Percentiles rank a stretch among this genome's conserved stretches.
These are phyloP conservation scores for Galeopsis tetrahit DNA, from an alignment of 257 asterid genomes.

Conservation along the genomic window DNA sequence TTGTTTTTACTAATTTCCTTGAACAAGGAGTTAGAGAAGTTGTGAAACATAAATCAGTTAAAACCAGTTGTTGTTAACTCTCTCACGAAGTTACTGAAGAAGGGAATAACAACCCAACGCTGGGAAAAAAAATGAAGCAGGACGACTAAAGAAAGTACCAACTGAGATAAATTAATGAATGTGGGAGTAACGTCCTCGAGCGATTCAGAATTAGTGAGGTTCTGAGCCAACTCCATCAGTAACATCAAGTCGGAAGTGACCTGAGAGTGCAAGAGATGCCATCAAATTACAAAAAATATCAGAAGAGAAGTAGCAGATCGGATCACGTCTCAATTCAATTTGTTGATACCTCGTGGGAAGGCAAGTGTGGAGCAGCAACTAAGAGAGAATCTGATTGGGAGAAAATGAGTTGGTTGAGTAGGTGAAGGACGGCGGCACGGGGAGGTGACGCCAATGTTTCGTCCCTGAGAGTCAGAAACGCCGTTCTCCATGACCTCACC, in stretches of 20 bases:
- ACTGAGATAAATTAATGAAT: conserved; percentile 40
- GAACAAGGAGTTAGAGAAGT: not conserved
- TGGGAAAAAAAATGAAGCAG: not conserved
- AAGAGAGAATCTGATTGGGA: conserved; percentile 62
- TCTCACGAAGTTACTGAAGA: conserved; percentile 12
- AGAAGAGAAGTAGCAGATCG: conserved; percentile 3
- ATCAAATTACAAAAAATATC: not conserved
- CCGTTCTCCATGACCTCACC: conserved; percentile 73
- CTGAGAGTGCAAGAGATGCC: conserved; percentile 38
- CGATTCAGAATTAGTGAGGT: conserved; percentile 40
- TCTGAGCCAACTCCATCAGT: conserved; percentile 66
- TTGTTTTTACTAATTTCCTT: not conserved
- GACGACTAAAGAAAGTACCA: conserved; percentile 41
- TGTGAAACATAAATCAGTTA: not conserved
- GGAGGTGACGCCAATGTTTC: conserved; percentile 62
- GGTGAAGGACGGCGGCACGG: conserved; percentile 42
- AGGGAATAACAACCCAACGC: conserved; percentile 1
- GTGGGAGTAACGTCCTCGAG: conserved; percentile 42
- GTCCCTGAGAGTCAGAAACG: conserved; percentile 78
- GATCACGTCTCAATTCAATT: conserved; percentile 17
- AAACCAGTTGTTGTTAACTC: not conserved
- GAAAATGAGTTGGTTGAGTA: conserved; percentile 57
- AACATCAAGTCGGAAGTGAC: conserved; percentile 69
- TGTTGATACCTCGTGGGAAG: conserved; percentile 65
- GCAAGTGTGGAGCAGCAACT: conserved; percentile 60